Evolutionary conservation across 345 rosid genomes (phyloP).

Genomic region (Trapa incisa): DNA sequence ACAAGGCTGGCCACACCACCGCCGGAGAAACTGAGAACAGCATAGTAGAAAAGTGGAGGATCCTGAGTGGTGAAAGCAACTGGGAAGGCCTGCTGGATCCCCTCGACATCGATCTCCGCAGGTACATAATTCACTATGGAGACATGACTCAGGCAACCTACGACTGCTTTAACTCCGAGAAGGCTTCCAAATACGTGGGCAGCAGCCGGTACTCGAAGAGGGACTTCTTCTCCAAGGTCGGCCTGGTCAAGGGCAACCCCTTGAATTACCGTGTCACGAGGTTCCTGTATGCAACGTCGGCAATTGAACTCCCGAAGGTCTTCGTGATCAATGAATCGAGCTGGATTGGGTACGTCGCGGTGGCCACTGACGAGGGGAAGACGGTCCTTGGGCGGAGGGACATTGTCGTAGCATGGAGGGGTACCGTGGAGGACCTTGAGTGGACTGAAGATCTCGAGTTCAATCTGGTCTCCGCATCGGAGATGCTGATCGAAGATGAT

Average conservation of each 20-base stretch:
- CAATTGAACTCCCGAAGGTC: constrained; percentile 43
- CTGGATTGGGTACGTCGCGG: constrained; percentile 81
- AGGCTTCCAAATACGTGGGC: constrained; percentile 47
- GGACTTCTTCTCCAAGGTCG: constrained; percentile 47
- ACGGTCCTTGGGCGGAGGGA: constrained; percentile 61
- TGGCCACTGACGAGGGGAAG: constrained; percentile 61
- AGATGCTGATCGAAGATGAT: constrained; percentile 24
- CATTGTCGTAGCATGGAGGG: constrained; percentile 79
- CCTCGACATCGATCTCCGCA: constrained; percentile 57
- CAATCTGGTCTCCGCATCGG: constrained; percentile 33
- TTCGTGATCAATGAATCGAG: constrained; percentile 61
- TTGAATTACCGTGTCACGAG: constrained; percentile 56
- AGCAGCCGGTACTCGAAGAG: constrained; percentile 41
- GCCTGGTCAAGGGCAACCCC: constrained; percentile 38
- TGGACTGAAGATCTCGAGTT: constrained; percentile 57
- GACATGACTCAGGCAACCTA: constrained; percentile 78
- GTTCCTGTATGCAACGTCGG: constrained; percentile 61
- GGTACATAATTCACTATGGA: constrained; percentile 58
- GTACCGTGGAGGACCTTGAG: constrained; percentile 53
- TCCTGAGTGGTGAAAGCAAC: constrained; percentile 43
- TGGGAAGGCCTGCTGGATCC: constrained; percentile 64
- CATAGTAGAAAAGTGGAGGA: constrained; percentile 45
- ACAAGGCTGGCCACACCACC: background rate
- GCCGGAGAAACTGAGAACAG: background rate
- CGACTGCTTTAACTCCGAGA: constrained; percentile 49